Evolutionary conservation across 352 stramenopile species (phyloP).

Genomic region (Phytophthora multivora): DNA sequence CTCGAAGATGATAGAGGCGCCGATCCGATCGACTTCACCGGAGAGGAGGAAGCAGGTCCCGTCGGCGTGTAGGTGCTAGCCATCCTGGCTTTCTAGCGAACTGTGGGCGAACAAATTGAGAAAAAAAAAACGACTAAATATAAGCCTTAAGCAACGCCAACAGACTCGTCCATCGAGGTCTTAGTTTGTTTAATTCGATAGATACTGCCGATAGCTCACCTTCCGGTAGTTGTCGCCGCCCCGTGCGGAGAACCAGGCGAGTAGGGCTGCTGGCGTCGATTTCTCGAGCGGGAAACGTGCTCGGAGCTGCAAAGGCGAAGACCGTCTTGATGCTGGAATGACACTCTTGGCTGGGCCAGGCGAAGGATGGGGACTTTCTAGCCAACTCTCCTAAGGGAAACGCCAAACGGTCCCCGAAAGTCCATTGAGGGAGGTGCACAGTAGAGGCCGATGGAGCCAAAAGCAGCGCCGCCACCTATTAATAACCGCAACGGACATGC

Average conservation of each 20-base stretch:
- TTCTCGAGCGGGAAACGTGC: background rate
- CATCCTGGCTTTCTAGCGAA: conserved; percentile 25
- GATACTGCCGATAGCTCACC: conserved; percentile 2
- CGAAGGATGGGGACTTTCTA: conserved; percentile 18
- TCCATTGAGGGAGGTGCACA: conserved; percentile 7
- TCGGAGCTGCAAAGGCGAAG: background rate
- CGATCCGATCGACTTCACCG: conserved; percentile 32
- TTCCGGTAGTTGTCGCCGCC: background rate
- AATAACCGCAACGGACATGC: conserved; percentile 39
- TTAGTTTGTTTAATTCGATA: conserved; percentile 9
- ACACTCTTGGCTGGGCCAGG: background rate
- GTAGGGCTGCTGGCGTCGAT: background rate
- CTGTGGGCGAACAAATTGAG: conserved; percentile 8
- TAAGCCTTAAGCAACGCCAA: conserved; percentile 26
- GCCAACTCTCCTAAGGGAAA: conserved; percentile 19
- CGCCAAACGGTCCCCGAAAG: conserved; percentile 30
- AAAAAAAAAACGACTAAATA: conserved; percentile 28
- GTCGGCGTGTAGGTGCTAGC: conserved; percentile 29
- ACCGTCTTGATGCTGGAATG: background rate
- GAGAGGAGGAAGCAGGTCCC: conserved; percentile 22
- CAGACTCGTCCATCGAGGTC: conserved; percentile 15
- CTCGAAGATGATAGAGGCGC: conserved; percentile 10
- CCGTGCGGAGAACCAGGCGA: too few species aligned
- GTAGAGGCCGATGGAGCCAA: conserved; percentile 6
- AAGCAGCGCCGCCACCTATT: conserved; percentile 17